phyloP scores from a whole-genome alignment of 179 eudicot genomes.

The Gypsophila paniculata region DNA sequence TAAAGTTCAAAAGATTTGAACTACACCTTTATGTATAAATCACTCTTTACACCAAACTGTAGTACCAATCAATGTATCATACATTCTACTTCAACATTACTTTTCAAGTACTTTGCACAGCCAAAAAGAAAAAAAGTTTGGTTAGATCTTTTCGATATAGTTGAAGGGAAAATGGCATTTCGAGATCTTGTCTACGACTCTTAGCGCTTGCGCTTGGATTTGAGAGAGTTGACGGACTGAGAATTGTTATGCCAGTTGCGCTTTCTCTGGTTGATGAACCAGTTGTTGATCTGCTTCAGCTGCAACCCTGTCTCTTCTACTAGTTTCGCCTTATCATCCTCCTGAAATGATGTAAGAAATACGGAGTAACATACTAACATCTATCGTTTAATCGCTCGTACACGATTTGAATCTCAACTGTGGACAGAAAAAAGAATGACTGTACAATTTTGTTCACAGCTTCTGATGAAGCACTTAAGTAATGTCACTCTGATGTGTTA shows the following conservation, averaged over 20 bases:
- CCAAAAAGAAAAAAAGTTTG: constrained; percentile 11
- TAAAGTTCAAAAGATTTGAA: constrained; percentile 19
- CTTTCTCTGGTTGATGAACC: constrained; percentile 99
- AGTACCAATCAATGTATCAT: constrained; percentile 7
- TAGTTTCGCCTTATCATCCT: constrained; percentile 87
- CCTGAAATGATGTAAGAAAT: constrained; percentile 37
- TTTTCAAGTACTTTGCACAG: constrained; percentile 1
- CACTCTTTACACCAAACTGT: constrained; percentile 26
- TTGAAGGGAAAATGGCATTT: background rate
- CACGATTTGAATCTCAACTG: background rate
- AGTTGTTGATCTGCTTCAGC: constrained; percentile 93
- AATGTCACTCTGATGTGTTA: too few species aligned
- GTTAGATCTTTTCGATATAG: constrained; percentile 17
- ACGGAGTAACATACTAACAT: background rate
- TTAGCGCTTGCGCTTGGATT: constrained; percentile 70
- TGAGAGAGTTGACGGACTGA: constrained; percentile 57
- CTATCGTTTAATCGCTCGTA: background rate
- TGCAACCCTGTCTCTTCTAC: constrained; percentile 93
- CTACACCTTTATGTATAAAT: constrained; percentile 4
- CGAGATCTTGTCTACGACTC: background rate
- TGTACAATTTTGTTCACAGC: background rate
- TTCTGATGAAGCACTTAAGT: background rate
- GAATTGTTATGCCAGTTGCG: constrained; percentile 95
- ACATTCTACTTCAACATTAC: constrained; percentile 6
- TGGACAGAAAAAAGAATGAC: background rate